Evolutionary conservation across 2,329 filamentous ascomycete species (phyloP), one percentile per base, ranked within the genome.

Genomic region (Chalara sp.): DNA sequence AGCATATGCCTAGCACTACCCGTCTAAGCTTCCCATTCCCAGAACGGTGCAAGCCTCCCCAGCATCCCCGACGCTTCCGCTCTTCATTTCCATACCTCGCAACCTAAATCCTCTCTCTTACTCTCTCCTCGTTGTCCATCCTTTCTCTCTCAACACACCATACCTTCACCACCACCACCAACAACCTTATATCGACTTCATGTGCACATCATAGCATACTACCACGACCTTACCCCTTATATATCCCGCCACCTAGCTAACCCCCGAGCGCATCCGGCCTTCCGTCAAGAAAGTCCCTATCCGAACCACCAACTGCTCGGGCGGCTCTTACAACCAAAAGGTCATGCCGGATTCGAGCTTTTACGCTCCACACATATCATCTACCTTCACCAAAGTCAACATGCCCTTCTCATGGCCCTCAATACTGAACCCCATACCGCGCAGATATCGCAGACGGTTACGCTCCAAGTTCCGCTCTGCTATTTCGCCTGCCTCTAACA

Each of bases 391-490:
- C 35, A 37, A 8, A 10, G n/a, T 8, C 32, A 65, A 65, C 44
- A 50, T 66, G 35, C 72, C 74, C 6, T 70, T 74, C 62, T 71
- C 73, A 39, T 71, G 67, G 61, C 69, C 73, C 10, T 71, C 70
- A 46, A 58, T 78, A 61, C 72, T 73, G 50, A 71, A 70, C 65
- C 70, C 78, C 56, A 71, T 86, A 45, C 82, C 83, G 46, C 81
- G 84, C 67, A 76, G 82, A 57, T 73, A 86, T 65, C 81, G 83
- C 60, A 73, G 84, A 62, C 82, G 79, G 69, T 74, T 86, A 67
- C 76, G 84, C 55, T 87, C 84, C 52, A 84, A 83, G 64, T 75
- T 87, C 62, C 81, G 82, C 58, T 82, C 81, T 63, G 73, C 82
- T 58, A 72, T 82, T 60, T 81, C 83, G 40, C 82, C 83, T 44